Evolutionary conservation across 345 rosid genomes (phyloP), one percentile per base, ranked within the genome.

Genomic region (Hirschfeldia incana): DNA sequence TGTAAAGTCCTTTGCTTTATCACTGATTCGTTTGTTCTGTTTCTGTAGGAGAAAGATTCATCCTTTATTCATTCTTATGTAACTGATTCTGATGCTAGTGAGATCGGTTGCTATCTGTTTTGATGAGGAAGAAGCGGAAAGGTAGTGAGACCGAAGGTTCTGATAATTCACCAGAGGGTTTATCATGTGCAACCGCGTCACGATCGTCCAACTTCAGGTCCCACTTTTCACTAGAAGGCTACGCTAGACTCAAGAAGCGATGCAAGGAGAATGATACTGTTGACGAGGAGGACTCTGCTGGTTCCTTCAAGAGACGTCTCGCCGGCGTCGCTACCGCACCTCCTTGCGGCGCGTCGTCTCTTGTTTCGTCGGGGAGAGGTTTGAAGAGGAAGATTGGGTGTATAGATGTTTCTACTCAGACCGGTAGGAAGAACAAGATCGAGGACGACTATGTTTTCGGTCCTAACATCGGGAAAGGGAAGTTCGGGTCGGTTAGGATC

Each of bases 301-400:
- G 85, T 76, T 91, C 97, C 4, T 82, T 83, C 73, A 91, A 92
- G 84, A 91, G 89, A 83, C 87, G 97, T 57, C 85, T 89, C 69
- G 91, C 93, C 1, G 97, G 92, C 17, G 82, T 94, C 39, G 97
- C 97, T 15, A 94, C 98, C 73, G 97, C 97, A 28, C 98, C 97
- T 0, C 97, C 98, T 33, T 92, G 91, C 67, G 97, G 98, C 58
- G 90, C 92, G 6, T 94, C 97, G 0, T 92, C 92, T 39, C 83
- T 85, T 83, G 94, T 85, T 26, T 76, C 87, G 5, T 84, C 94
- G 0, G 97, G 95, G 32, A 88, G 97, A 84, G 98, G 98, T 46
- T 84, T 94, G 46, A 94, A 94, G 89, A 91, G 98, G 87, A 94
- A 94, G 94, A 90, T 94, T 33, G 98, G 97, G 34, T 94, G 98